Conservation (phyloP, 2,329 filamentous ascomycete genomes). For the Akanthomyces dipterigenus region DNA sequence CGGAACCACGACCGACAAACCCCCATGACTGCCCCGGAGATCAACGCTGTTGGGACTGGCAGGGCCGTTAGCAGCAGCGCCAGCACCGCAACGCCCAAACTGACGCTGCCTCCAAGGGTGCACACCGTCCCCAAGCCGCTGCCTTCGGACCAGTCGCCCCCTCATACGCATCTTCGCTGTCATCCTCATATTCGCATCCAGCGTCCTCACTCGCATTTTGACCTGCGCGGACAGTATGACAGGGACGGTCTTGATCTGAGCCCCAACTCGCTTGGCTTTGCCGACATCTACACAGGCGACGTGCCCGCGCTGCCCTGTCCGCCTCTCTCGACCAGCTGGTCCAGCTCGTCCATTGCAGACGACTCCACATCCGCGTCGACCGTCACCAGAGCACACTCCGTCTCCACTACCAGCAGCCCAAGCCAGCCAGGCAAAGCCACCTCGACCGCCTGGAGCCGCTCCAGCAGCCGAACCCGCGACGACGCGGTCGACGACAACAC, state of each 20-base stretch:
- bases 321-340: constrained; percentile 9
- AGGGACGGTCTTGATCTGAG: constrained; percentile 2
- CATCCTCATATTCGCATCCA: constrained; percentile 12
- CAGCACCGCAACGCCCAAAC: neutral
- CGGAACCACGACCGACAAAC: neutral
- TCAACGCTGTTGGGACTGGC: neutral
- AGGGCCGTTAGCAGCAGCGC: neutral
- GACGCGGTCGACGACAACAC: constrained; percentile 6
- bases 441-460: constrained; percentile 10
- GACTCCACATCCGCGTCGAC: constrained; percentile 12
- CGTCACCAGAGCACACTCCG: constrained; percentile 11
- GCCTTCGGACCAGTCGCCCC: constrained; percentile 8
- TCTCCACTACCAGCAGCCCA: constrained; percentile 12
- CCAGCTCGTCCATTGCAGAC: constrained; percentile 10
- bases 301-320: neutral
- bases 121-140: constrained; percentile 10
- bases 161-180: constrained; percentile 1
- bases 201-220: constrained; percentile 8
- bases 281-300: constrained; percentile 2
- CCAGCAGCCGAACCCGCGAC: constrained; percentile 11
- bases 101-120: constrained; percentile 6
- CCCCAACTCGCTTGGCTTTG: neutral
- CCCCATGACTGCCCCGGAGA: neutral
- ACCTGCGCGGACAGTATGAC: constrained; percentile 11
- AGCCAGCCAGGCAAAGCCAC: constrained; percentile 5